Conservation (phyloP, 768 basidiomycete genomes). For the Trametes maxima region DNA sequence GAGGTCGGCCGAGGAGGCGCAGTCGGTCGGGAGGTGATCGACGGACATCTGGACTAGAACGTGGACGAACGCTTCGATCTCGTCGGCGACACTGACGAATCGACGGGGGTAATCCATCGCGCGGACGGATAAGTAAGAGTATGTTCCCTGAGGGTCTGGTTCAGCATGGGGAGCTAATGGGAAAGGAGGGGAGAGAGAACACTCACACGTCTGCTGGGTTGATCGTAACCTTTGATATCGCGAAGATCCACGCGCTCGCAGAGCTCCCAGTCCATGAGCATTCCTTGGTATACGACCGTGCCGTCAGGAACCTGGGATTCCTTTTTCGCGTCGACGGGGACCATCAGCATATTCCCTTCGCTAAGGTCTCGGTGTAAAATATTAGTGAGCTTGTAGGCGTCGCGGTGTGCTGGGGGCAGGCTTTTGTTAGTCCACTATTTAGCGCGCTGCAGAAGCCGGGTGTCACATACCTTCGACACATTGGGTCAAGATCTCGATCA, state of each 20-base stretch:
- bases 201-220: neutral
- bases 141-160: neutral
- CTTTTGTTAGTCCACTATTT: neutral
- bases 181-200: neutral
- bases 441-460: too few relatives aligned
- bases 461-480: neutral
- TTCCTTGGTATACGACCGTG: neutral
- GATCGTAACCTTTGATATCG: neutral
- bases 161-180: neutral
- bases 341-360: neutral
- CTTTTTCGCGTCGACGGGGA: neutral
- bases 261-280: constrained; percentile 3
- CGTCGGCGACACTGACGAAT: neutral
- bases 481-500: neutral
- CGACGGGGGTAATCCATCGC: neutral
- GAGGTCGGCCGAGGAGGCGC: neutral
- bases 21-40: neutral
- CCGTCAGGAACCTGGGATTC: too few relatives aligned
- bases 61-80: constrained; percentile 1
- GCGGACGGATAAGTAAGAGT: neutral
- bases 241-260: neutral
- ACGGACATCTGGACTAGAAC: neutral
- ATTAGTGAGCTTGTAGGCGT: neutral
- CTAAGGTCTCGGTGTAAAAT: neutral
- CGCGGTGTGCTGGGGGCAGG: neutral